phyloP scores from a whole-genome alignment of 352 stramenopile genomes.

The Phytophthora melonis region DNA sequence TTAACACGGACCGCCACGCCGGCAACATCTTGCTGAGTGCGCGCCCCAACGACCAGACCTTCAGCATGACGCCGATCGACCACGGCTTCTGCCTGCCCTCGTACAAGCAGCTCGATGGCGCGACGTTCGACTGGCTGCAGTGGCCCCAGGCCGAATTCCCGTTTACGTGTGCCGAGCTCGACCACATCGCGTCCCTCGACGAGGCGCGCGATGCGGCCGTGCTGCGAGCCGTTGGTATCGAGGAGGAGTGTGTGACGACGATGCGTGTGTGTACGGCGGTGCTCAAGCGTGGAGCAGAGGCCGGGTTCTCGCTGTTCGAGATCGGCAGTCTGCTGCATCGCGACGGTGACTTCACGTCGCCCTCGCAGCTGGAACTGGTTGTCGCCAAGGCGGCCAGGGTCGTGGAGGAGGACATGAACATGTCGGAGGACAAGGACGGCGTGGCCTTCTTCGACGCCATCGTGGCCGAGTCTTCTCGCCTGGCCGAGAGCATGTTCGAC shows the following conservation, averaged over 20 bases:
- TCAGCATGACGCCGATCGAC: constrained; percentile 89
- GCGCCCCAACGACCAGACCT: constrained; percentile 67
- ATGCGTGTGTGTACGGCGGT: constrained; percentile 85
- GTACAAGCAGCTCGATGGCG: constrained; percentile 81
- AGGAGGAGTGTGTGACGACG: constrained; percentile 84
- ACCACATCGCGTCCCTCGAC: constrained; percentile 82
- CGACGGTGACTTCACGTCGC: constrained; percentile 79
- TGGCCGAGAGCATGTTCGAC: constrained; percentile 58
- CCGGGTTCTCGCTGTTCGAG: constrained; percentile 88
- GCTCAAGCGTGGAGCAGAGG: constrained; percentile 78
- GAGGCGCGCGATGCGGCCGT: constrained; percentile 60
- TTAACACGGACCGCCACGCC: constrained; percentile 91
- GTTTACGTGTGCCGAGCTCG: constrained; percentile 79
- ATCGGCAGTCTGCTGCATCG: constrained; percentile 85
- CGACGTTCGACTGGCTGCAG: constrained; percentile 89
- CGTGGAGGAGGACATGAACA: constrained; percentile 41
- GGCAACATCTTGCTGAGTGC: constrained; percentile 85
- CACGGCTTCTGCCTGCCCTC: constrained; percentile 90
- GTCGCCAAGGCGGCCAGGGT: constrained; percentile 51
- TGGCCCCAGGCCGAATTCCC: constrained; percentile 91
- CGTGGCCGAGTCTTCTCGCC: constrained; percentile 55
- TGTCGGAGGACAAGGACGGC: constrained; percentile 49
- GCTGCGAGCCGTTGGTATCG: constrained; percentile 74
- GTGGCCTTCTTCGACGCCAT: constrained; percentile 61
- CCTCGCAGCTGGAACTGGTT: constrained; percentile 82